Conservation (phyloP, 1,139 yeast genomes). For the Meyerozyma guilliermondii region DNA sequence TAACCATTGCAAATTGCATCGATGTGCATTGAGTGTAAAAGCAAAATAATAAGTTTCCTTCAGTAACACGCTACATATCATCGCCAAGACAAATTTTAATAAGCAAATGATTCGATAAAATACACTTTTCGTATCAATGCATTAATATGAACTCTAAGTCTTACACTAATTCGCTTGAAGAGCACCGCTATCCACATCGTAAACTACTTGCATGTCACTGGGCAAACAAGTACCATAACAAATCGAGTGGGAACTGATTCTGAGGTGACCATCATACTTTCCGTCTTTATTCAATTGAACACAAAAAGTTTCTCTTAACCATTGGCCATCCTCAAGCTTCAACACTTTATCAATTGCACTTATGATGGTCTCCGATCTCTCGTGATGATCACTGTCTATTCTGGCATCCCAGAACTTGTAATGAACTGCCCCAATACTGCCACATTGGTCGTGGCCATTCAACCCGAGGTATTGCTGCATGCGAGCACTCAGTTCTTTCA, state of each 20-base stretch:
- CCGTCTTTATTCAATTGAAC: not conserved
- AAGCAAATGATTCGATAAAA: too few species aligned
- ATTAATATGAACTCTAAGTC: too few species aligned
- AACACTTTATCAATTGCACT: not conserved
- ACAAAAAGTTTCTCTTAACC: not conserved
- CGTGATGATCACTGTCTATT: not conserved
- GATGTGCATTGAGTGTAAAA: too few species aligned
- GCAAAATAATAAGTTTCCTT: not conserved
- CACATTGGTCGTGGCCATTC: not conserved
- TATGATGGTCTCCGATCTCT: not conserved
- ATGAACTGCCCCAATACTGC: not conserved
- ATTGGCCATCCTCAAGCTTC: slow-evolving; percentile 1
- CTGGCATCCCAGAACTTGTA: not conserved
- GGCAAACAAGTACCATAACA: slow-evolving; percentile 1
- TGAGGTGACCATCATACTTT: not conserved
- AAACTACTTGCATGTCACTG: not conserved
- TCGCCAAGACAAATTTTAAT: not conserved
- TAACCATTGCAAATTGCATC: not conserved
- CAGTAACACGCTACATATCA: not conserved
- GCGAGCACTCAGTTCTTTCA: too few species aligned
- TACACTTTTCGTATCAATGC: not conserved
- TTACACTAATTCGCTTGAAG: too few species aligned
- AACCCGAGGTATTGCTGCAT: too few species aligned
- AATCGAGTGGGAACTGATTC: not conserved
- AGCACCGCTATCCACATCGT: not conserved